A percentile compares a stretch with the other conserved stretches of the same genome.
Evolutionary conservation across 2,329 filamentous ascomycete species (phyloP).

Genomic region (Pseudocercospora fuligena): DNA sequence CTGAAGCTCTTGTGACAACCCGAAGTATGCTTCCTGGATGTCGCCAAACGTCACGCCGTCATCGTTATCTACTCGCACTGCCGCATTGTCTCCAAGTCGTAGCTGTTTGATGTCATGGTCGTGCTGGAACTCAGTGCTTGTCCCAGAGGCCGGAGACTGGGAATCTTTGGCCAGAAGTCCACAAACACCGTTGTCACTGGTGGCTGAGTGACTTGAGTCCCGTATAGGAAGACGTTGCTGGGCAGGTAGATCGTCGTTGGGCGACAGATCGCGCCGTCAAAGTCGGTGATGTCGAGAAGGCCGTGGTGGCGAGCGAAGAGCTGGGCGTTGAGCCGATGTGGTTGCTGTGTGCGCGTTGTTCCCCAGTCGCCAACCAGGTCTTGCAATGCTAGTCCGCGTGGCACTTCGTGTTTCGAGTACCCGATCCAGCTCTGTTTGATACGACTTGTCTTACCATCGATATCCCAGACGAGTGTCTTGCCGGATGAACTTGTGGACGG

Average conservation of each 20-base stretch:
- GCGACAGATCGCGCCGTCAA: not conserved
- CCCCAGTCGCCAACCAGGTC: not conserved
- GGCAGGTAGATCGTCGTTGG: not conserved
- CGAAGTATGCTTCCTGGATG: not conserved
- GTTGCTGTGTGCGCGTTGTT: not conserved
- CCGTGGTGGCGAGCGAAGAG: not conserved
- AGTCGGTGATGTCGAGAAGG: not conserved
- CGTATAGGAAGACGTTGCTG: not conserved
- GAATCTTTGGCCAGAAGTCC: not conserved
- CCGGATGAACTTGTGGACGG: no score
- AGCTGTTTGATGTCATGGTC: not conserved
- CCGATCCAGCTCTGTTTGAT: not conserved
- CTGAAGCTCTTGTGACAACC: not conserved
- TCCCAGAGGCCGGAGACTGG: no score
- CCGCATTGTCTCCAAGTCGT: not conserved
- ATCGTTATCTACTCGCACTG: not conserved
- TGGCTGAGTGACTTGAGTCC: no score
- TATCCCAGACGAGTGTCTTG: no score
- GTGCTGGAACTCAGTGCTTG: not conserved
- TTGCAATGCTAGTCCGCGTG: not conserved
- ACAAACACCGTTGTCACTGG: not conserved
- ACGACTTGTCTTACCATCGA: no score
- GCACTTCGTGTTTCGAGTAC: not conserved
- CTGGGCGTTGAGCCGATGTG: not conserved
- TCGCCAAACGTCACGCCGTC: not conserved